Conservation (phyloP, 192 early-diverging fungal species). For the Coemansia sp. region DNA sequence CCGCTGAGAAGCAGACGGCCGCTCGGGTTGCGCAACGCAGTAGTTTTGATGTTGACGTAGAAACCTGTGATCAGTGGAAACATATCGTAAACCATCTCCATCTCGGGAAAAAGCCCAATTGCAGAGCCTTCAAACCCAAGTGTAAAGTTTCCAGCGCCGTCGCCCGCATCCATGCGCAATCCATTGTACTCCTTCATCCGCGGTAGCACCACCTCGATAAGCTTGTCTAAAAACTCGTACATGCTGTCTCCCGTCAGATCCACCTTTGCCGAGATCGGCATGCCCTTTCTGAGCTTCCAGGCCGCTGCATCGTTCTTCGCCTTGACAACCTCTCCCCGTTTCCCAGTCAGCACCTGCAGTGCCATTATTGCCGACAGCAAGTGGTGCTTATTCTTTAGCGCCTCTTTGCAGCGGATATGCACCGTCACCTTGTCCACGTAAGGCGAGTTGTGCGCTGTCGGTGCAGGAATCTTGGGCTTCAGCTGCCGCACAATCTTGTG, state of each 20-base stretch:
- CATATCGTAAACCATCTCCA: conserved; percentile 93
- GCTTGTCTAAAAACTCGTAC: conserved; percentile 94
- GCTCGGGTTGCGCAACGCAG: conserved; percentile 72
- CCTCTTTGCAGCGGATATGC: conserved; percentile 84
- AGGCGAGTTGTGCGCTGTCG: conserved; percentile 65
- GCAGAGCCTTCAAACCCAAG: conserved; percentile 81
- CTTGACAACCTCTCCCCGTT: conserved; percentile 75
- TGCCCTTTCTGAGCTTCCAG: conserved; percentile 87
- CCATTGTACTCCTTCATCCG: conserved; percentile 91
- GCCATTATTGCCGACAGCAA: conserved; percentile 90
- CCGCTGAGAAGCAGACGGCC: conserved; percentile 83
- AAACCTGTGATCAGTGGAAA: conserved; percentile 89
- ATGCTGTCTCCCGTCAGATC: conserved; percentile 79
- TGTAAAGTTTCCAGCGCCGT: conserved; percentile 79
- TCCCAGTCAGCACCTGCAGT: conserved; percentile 83
- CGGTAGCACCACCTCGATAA: conserved; percentile 92
- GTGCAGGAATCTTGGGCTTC: conserved; percentile 61
- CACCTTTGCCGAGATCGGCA: conserved; percentile 87
- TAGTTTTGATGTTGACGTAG: conserved; percentile 81
- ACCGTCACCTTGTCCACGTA: conserved; percentile 72
- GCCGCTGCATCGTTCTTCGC: conserved; percentile 75
- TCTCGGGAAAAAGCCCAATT: conserved; percentile 93
- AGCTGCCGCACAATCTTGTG: conserved; percentile 46
- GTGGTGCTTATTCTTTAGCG: conserved; percentile 84
- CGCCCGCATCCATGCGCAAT: conserved; percentile 68